Percentiles rank a stretch among this genome's conserved stretches.
These are phyloP conservation scores for Diospyros kaki DNA, from an alignment of 148 eudicot genomes.

Conservation along the genomic window DNA sequence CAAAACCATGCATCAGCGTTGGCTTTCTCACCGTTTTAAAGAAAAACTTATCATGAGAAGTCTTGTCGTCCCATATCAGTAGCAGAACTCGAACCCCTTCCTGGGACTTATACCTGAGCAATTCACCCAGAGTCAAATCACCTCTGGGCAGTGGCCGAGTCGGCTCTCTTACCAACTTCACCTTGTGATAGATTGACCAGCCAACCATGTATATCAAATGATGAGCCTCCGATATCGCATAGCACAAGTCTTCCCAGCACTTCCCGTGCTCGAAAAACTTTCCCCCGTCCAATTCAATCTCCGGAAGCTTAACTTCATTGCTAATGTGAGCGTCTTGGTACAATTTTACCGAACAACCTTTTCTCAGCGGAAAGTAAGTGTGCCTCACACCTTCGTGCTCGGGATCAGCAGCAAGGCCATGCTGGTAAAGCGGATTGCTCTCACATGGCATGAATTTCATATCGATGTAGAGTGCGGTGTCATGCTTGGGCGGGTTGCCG, in stretches of 20 bases:
- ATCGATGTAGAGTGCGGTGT: constrained; percentile 33
- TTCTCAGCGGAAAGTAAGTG: constrained; percentile 47
- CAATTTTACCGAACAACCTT: constrained; percentile 47
- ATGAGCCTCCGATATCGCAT: constrained; percentile 80
- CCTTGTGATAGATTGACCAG: constrained; percentile 82
- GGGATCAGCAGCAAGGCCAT: constrained; percentile 43
- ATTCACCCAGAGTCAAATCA: constrained; percentile 75
- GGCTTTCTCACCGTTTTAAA: constrained; percentile 53
- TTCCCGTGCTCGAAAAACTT: constrained; percentile 31
- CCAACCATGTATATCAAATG: constrained; percentile 88
- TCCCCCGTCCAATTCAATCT: constrained; percentile 56
- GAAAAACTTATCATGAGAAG: constrained; percentile 69
- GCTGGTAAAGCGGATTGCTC: constrained; percentile 28
- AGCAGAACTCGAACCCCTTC: constrained; percentile 92
- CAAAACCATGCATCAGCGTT: not conserved
- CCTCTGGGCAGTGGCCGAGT: constrained; percentile 76
- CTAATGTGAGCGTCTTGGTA: constrained; percentile 82
- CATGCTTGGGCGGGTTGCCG: constrained; percentile 34
- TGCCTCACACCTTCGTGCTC: constrained; percentile 36
- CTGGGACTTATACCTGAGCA: constrained; percentile 91
- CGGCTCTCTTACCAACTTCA: constrained; percentile 83
- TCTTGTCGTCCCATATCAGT: constrained; percentile 96
- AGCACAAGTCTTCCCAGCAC: constrained; percentile 95
- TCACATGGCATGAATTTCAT: constrained; percentile 49
- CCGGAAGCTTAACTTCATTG: constrained; percentile 39